These are phyloP conservation scores for Pythium plurisporium DNA, from an alignment of 352 stramenopile species.

Conservation along the genomic window DNA sequence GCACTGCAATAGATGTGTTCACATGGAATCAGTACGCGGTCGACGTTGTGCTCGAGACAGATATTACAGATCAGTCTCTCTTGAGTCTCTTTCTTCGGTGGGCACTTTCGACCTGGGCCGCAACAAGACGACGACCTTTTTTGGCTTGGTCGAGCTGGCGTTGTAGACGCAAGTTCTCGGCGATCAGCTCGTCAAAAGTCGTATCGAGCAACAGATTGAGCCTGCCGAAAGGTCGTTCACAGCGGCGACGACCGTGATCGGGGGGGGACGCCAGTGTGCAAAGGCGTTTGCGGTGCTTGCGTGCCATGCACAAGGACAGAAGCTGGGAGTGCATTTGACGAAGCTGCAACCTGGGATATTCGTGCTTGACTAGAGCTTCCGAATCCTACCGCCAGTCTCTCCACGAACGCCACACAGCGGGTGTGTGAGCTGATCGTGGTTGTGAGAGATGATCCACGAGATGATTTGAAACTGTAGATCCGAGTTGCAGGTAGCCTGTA, in stretches of 20 bases:
- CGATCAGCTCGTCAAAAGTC: constrained; percentile 60
- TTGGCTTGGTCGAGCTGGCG: constrained; percentile 60
- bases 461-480: constrained; percentile 71
- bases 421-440: background rate
- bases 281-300: background rate
- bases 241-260: constrained; percentile 59
- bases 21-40: constrained; percentile 78
- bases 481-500: constrained; percentile 52
- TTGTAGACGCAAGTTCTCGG: constrained; percentile 58
- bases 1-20: constrained; percentile 76
- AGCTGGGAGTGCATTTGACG: background rate
- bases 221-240: constrained; percentile 70
- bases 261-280: constrained; percentile 21
- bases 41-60: constrained; percentile 77
- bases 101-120: constrained; percentile 58
- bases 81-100: constrained; percentile 69
- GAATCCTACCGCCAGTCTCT: constrained; percentile 10
- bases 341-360: background rate
- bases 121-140: constrained; percentile 48
- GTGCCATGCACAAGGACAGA: background rate
- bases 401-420: constrained; percentile 16
- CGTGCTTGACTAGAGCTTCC: no score
- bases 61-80: constrained; percentile 76
- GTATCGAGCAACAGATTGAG: constrained; percentile 68
- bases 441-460: constrained; percentile 18